Base-by-base conservation (phyloP, 192 early-diverging fungal species). In the Linnemannia elongata region DNA sequence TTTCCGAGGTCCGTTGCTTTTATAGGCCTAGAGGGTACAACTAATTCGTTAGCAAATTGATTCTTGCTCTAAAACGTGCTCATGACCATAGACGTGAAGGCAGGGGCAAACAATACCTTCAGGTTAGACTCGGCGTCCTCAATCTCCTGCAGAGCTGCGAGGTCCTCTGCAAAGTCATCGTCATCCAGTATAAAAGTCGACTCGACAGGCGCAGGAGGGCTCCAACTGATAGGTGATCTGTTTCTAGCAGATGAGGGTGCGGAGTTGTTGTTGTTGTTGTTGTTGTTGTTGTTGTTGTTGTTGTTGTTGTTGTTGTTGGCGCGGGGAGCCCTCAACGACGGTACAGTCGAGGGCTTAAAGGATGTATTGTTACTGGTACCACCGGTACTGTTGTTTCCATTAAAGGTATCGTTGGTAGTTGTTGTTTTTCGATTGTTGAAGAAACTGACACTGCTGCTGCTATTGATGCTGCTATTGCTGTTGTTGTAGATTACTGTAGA, bases 151-250 rank as follows among this genome's bases (percentile, higher is more conserved):
- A 83, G 8, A 17, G 74, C 36, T 22, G 49, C 57, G 42, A 78
- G 78, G 8, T 83, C 72, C 9, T 83, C 76, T 47, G 42, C 57
- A 72, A 78, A 83, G n/a, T 77, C 42, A 33, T 82, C 69, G 24
- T 82, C 81, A 18, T 75, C 74, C 9, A 77, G 27, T 5, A 30
- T 60, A 38, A 63, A 77, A 39, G 30, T 41, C 1, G 75, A 20
- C 39, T 38, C 47, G 6, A 54, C 17, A 8, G 60, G 13, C 27
- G 57, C n/a, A 9, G 17, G 35, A 54, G 18, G 30, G 35, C 57
- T 35, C 75, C 36, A 24, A 55, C 13, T 30, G 10, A 33, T 30
- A 66, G n/a, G 60, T 24, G 60, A 30, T 30, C 30, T 15, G 60
- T 24, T 13, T 33, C 27, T 33, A 15, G 60, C 3, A 1, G 30